These are phyloP conservation scores for Malassezia cuniculi DNA, from an alignment of 1,284 basidiomycete genomes.

Conservation along the genomic window DNA sequence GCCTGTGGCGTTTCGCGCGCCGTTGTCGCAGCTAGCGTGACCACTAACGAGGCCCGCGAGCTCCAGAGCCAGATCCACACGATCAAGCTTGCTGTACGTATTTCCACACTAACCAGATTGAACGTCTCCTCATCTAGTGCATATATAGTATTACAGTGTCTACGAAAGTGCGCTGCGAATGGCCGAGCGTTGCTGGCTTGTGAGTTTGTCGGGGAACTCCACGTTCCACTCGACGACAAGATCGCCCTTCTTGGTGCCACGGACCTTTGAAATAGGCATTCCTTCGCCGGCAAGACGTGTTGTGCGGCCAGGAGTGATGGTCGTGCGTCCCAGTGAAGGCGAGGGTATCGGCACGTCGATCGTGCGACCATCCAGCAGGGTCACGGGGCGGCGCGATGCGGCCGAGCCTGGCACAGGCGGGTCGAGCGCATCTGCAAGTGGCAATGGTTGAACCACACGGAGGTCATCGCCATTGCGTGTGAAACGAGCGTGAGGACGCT, in stretches of 20 bases:
- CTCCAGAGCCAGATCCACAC: slow-evolving; percentile 77
- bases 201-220: slow-evolving; percentile 31
- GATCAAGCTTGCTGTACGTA: slow-evolving; percentile 54
- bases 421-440: slow-evolving; percentile 37
- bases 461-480: slow-evolving; percentile 40
- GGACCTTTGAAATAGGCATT: slow-evolving; percentile 41
- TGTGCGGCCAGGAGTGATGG: slow-evolving; percentile 29
- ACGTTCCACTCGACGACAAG: slow-evolving; percentile 40
- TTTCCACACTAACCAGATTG: slow-evolving; percentile 20
- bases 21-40: slow-evolving; percentile 88
- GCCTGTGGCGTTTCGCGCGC: slow-evolving; percentile 91
- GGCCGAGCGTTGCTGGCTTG: slow-evolving; percentile 21
- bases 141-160: slow-evolving; percentile 3
- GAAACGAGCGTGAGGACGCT: slow-evolving; percentile 36
- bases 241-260: slow-evolving; percentile 36
- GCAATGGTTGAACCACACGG: slow-evolving; percentile 21
- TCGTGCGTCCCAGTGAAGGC: slow-evolving; percentile 19
- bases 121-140: slow-evolving; percentile 33
- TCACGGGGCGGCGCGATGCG: slow-evolving; percentile 20
- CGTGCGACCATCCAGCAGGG: slow-evolving; percentile 31
- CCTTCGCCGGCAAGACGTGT: slow-evolving; percentile 39
- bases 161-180: slow-evolving; percentile 24
- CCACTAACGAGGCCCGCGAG: slow-evolving; percentile 88
- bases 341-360: slow-evolving; percentile 34
- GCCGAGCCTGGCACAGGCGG: slow-evolving; percentile 31